Conservation (phyloP, 345 rosid species). For the Schrenkiella parvula region DNA sequence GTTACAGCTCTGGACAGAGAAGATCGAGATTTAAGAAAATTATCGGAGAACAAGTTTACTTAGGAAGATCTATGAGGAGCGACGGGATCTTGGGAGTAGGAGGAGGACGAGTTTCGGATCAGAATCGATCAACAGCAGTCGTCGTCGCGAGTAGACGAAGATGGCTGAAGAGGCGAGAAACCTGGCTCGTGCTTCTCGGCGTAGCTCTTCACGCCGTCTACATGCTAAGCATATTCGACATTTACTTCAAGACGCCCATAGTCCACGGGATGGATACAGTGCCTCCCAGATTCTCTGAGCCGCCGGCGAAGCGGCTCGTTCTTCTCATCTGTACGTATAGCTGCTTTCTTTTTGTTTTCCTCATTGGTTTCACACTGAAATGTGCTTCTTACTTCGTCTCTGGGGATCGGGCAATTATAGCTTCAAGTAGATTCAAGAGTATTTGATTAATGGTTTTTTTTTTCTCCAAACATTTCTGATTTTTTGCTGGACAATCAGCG, state of each 20-base stretch:
- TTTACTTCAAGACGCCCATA: slow-evolving; percentile 95
- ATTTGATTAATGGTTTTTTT: slow-evolving; percentile 7
- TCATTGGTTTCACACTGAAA: not conserved
- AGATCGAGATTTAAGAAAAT: slow-evolving; percentile 1
- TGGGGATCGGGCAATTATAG: too few species aligned
- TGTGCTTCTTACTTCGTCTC: not conserved
- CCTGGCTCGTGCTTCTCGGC: slow-evolving; percentile 76
- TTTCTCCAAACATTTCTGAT: not conserved
- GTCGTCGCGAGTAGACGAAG: slow-evolving; percentile 29
- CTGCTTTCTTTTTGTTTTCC: too few species aligned
- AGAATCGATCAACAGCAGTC: slow-evolving; percentile 9
- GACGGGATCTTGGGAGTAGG: slow-evolving; percentile 75
- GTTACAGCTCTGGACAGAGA: not conserved
- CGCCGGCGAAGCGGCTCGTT: slow-evolving; percentile 89
- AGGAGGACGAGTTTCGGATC: slow-evolving; percentile 35
- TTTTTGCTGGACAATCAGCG: slow-evolving; percentile 41
- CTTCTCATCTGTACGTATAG: slow-evolving; percentile 67
- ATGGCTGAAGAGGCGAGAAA: slow-evolving; percentile 69
- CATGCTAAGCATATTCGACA: slow-evolving; percentile 95
- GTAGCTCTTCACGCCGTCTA: slow-evolving; percentile 82
- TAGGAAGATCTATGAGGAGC: slow-evolving; percentile 40
- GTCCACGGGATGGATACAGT: slow-evolving; percentile 95
- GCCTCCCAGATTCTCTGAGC: slow-evolving; percentile 55
- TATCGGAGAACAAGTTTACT: not conserved
- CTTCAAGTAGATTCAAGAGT: not conserved